These are phyloP conservation scores for Cichorium intybus DNA, from an alignment of 140 eudicot species.

Conservation along the genomic window DNA sequence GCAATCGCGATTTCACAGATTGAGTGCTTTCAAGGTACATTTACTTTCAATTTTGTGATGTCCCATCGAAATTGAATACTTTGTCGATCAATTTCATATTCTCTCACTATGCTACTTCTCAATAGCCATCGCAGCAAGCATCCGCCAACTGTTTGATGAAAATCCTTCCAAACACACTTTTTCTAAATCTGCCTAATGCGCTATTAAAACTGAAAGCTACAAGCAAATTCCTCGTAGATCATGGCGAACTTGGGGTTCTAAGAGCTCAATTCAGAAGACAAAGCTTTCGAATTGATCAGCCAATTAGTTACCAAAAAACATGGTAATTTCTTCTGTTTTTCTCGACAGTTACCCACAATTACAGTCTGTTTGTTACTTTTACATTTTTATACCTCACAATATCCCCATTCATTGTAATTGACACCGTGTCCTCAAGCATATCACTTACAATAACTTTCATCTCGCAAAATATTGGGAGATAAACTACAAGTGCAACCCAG, in stretches of 20 bases:
- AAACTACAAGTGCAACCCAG: too few species aligned
- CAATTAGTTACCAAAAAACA: slow-evolving; percentile 27
- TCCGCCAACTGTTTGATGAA: slow-evolving; percentile 36
- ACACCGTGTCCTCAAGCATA: too few species aligned
- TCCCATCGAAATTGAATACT: too few species aligned
- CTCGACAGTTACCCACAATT: not conserved
- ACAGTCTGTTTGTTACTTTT: not conserved
- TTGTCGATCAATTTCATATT: too few species aligned
- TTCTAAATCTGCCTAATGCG: slow-evolving; percentile 28
- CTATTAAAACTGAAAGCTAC: slow-evolving; percentile 35
- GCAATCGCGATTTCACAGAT: slow-evolving; percentile 78
- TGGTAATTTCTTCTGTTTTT: slow-evolving; percentile 31
- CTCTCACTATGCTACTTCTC: slow-evolving; percentile 21
- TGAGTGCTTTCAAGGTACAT: slow-evolving; percentile 88
- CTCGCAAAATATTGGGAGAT: too few species aligned
- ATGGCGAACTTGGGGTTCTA: slow-evolving; percentile 16
- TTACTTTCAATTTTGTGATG: not conserved
- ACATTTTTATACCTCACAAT: too few species aligned
- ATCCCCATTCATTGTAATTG: too few species aligned
- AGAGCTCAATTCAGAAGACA: slow-evolving; percentile 30
- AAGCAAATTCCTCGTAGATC: slow-evolving; percentile 27
- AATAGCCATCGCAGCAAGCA: slow-evolving; percentile 12
- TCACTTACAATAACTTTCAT: too few species aligned
- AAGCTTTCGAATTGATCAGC: slow-evolving; percentile 25
- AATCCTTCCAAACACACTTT: slow-evolving; percentile 29